These are phyloP conservation scores for Nephelium lappaceum DNA, from an alignment of 345 rosid genomes.

Conservation along the genomic window DNA sequence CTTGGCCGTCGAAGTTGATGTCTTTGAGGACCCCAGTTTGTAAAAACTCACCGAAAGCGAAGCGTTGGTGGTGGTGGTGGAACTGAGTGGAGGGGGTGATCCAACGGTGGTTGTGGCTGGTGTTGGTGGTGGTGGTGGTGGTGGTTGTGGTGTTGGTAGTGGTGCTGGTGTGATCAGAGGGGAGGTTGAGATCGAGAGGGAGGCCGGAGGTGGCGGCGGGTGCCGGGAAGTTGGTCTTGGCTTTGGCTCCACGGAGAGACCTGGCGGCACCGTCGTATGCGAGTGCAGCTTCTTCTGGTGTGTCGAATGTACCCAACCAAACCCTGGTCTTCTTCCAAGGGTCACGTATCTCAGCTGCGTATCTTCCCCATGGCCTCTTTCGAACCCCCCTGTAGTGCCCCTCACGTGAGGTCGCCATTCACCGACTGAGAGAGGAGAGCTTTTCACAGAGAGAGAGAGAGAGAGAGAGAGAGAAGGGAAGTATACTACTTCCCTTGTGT, in stretches of 20 bases:
- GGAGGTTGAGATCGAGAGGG: conserved; percentile 69
- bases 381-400: conserved; percentile 92
- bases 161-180: conserved; percentile 19
- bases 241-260: conserved; percentile 86
- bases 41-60: conserved; percentile 55
- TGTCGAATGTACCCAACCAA: conserved; percentile 96
- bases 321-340: conserved; percentile 96
- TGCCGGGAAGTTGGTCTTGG: conserved; percentile 91
- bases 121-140: conserved; percentile 35
- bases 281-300: conserved; percentile 95
- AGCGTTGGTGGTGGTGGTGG: conserved; percentile 34
- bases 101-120: conserved; percentile 34
- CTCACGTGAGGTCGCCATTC: conserved; percentile 68
- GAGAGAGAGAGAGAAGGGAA: too few species aligned
- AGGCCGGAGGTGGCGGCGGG: conserved; percentile 35
- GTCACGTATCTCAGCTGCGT: conserved; percentile 96
- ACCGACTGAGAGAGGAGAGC: not conserved
- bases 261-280: conserved; percentile 96
- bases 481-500: too few species aligned
- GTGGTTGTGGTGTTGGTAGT: conserved; percentile 1
- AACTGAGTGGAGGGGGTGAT: conserved; percentile 29
- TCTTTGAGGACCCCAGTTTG: conserved; percentile 64
- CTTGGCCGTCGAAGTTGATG: conserved; percentile 25
- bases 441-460: conserved; percentile 1
- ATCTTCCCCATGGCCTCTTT: conserved; percentile 98